phyloP scores from a whole-genome alignment of 192 early-diverging fungal species.

The Backusella australiensis region DNA sequence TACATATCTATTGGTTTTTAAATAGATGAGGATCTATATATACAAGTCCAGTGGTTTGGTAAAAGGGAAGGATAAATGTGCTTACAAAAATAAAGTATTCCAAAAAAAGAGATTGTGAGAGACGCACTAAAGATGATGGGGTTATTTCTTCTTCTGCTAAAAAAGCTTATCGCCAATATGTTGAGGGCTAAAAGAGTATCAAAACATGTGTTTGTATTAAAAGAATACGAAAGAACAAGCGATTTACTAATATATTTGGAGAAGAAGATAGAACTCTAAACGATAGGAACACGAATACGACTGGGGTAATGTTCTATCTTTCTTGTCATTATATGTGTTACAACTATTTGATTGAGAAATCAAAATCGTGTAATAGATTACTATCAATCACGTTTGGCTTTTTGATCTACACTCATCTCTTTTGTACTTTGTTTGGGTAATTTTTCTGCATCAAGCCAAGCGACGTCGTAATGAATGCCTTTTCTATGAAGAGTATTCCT shows the following conservation, averaged over 20 bases:
- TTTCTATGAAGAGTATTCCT: background rate
- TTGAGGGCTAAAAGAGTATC: background rate
- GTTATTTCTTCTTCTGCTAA: background rate
- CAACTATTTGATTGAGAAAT: constrained; percentile 1
- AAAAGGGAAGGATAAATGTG: background rate
- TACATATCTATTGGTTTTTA: background rate
- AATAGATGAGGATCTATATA: background rate
- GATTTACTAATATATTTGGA: background rate
- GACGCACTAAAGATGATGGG: background rate
- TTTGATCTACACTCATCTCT: background rate
- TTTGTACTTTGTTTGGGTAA: background rate
- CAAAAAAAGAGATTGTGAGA: background rate
- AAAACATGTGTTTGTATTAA: background rate
- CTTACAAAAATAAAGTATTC: background rate
- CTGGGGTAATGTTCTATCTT: background rate
- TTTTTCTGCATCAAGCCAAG: background rate
- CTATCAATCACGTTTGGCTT: background rate
- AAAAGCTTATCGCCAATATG: background rate
- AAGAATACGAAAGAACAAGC: background rate
- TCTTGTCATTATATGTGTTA: background rate
- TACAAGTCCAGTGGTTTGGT: background rate
- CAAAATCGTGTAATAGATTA: constrained; percentile 3
- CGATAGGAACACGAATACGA: background rate
- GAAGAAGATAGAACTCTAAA: background rate
- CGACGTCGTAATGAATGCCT: background rate